Base-by-base conservation (phyloP, 805 yeast genomes). In the Saccharomycopsis fermentans region DNA sequence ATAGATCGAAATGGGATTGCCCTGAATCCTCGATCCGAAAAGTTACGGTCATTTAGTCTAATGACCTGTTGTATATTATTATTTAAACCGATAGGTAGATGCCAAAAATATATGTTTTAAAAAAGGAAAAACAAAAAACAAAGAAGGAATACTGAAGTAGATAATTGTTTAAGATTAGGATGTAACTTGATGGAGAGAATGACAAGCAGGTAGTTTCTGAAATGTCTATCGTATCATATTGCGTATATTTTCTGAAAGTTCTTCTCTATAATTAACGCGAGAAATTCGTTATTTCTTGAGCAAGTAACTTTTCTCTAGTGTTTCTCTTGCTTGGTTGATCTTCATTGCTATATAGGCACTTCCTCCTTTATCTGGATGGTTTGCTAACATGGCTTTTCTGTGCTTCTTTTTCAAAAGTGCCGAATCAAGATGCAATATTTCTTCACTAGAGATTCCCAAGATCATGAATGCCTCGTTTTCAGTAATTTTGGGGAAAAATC, bases 341-440 rank as follows among this genome's bases (percentile, higher is more conserved):
- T 89, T 90, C 70, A 88, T 83, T 27, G 96, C 94, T 62, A 89
- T 66, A 63, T 78, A 86, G 19, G 89, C 82, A 52, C 91, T 84
- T 1, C 96, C 96, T 2, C 96, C 96, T 65, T 86, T 82, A 70
- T 89, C 96, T 0, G 96, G 96, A 68, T 89, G 96, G 69, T 89
- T 89, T 12, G 81, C 73, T 71, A 89, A 74, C 96, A 89, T 90
- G 68, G 86, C 77, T 61, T 73, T 74, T 66, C 96, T 77, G 68
- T 90, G 96, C 59, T 83, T 81, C 61, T 80, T 83, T 70, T 84
- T 85, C 64, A 92, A 74, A 63, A 79, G 67, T 12, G 76, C 75
- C 34, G 68, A 70, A 48, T 76, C 72, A 36, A 84, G 65, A 58
- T 74, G 71, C 56, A 81, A 71, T 55, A 86, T 79, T 58, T 81